A percentile compares a stretch with the other conserved stretches of the same genome.
phyloP scores from a whole-genome alignment of 495 filamentous ascomycete species.

The Aeminium ludgeri region DNA sequence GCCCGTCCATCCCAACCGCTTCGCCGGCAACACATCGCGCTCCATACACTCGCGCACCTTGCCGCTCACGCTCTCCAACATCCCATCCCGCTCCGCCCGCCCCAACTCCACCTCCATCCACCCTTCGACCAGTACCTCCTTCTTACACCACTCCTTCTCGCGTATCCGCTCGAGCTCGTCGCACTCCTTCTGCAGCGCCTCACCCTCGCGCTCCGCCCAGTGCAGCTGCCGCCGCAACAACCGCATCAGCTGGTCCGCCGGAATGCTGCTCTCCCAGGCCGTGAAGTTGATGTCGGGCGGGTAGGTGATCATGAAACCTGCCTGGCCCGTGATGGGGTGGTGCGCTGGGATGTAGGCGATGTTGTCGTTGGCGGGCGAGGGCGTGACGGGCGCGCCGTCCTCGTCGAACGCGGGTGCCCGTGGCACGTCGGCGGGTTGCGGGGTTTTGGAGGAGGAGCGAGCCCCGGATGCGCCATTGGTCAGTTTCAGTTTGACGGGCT shows the following conservation, averaged over 20 bases:
- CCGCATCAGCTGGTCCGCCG: constrained; percentile 50
- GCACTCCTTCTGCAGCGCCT: constrained; percentile 40
- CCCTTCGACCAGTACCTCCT: constrained; percentile 52
- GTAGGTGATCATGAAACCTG: constrained; percentile 28
- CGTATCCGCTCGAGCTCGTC: constrained; percentile 48
- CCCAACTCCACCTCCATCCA: constrained; percentile 39
- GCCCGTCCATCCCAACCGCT: constrained; percentile 15
- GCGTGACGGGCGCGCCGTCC: constrained; percentile 16
- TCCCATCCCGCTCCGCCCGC: constrained; percentile 9
- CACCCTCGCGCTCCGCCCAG: constrained; percentile 61
- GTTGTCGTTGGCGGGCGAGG: constrained; percentile 20
- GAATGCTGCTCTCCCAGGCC: constrained; percentile 50
- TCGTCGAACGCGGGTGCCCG: constrained; percentile 8
- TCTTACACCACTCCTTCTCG: constrained; percentile 67
- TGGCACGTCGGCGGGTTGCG: not conserved
- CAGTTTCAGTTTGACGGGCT: constrained; percentile 8
- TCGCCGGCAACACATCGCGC: constrained; percentile 12
- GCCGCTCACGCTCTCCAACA: constrained; percentile 23
- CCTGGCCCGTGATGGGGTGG: constrained; percentile 22
- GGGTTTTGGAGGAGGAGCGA: constrained; percentile 4
- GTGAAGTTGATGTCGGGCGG: constrained; percentile 54
- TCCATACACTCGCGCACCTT: constrained; percentile 16
- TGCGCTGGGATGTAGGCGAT: constrained; percentile 23
- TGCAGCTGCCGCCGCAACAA: constrained; percentile 61
- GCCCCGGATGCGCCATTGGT: constrained; percentile 6